Base-by-base conservation (phyloP, 169 alveolate species). In the Perkinsus olseni region DNA sequence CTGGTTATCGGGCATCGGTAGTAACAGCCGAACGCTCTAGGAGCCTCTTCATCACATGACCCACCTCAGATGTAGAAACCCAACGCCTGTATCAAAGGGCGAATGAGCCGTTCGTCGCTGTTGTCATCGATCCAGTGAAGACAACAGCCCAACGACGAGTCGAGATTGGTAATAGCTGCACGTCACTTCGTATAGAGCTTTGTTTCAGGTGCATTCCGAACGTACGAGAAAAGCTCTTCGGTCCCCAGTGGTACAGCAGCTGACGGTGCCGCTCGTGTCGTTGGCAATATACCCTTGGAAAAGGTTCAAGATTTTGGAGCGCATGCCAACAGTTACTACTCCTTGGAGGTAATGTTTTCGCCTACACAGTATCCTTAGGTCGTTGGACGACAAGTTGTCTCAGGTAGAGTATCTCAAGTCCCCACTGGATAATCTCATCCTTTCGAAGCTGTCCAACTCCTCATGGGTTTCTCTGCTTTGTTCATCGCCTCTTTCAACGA, bases 51-150 rank as follows among this genome's bases (percentile, higher is more conserved):
- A 45, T 45, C 62, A 17, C 62, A 45, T 45, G 62, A 45, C 62
- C 34, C 34, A 3, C 28, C 17, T 21, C 82, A 62, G 82, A 97
- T 93, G 97, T 96, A 24, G 91, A 92, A 36, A 95, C 97, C 39
- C 93, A 96, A 39, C 93, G 91, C 92, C 51, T 97, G 62, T 95
- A 96, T 37, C 93, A 97, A 92, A 93, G 92, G 74, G 96, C 92
- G 62, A 94, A 96, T 50, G 96, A 95, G 24, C 96, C 97, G 38
- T 95, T 94, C 92, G 94, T 95, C 13, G 98, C 97, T 38, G 96
- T 97, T 36, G 98, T 97, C 37, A 94, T 97, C 38, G 98, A 97
- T 92, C 98, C 97, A 28, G 93, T 96, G 17, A 94, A 97, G 91
- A 96, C 98, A 0, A 94, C 96, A 93, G 91, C 96, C 17, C 92